A percentile compares a stretch with the other conserved stretches of the same genome.
Evolutionary conservation across 2,329 filamentous ascomycete species (phyloP).

Genomic region (Ophiosphaerella narmari): DNA sequence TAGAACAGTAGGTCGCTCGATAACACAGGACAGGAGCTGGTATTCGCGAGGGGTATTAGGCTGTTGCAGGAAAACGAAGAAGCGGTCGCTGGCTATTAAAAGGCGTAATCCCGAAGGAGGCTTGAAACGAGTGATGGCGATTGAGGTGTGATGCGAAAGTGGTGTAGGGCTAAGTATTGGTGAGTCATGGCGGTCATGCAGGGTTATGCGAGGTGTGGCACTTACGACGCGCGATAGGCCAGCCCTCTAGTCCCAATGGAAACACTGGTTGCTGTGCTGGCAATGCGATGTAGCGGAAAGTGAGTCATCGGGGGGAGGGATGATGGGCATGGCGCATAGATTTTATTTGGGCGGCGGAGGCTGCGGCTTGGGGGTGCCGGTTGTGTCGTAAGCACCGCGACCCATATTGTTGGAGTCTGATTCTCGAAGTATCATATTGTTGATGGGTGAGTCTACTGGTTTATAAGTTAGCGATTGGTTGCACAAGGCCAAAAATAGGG

Average conservation of each 20-base stretch:
- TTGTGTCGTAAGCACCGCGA: conserved; percentile 56
- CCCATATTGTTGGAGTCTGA: conserved; percentile 53
- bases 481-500: conserved; percentile 18
- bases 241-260: conserved; percentile 42
- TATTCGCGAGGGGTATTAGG: conserved; percentile 45
- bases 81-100: conserved; percentile 45
- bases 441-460: conserved; percentile 28
- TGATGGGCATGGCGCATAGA: conserved; percentile 7
- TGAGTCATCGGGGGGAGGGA: conserved; percentile 3
- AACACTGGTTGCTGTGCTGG: conserved; percentile 4
- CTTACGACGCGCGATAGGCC: conserved; percentile 40
- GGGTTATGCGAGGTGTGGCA: conserved; percentile 31
- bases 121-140: conserved; percentile 11
- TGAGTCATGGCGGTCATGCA: conserved; percentile 35
- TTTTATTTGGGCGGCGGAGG: conserved; percentile 49
- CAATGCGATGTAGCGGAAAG: conserved; percentile 2
- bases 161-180: conserved; percentile 33
- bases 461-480: conserved; percentile 38
- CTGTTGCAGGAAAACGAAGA: conserved; percentile 35
- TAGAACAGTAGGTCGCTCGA: conserved; percentile 30
- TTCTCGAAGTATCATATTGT: conserved; percentile 51
- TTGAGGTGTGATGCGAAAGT: conserved; percentile 17
- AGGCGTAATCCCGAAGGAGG: conserved; percentile 36
- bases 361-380: conserved; percentile 53
- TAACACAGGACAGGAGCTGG: conserved; percentile 26